Conservation (phyloP, 73 alveolate genomes). For the Blepharisma japonicum region DNA sequence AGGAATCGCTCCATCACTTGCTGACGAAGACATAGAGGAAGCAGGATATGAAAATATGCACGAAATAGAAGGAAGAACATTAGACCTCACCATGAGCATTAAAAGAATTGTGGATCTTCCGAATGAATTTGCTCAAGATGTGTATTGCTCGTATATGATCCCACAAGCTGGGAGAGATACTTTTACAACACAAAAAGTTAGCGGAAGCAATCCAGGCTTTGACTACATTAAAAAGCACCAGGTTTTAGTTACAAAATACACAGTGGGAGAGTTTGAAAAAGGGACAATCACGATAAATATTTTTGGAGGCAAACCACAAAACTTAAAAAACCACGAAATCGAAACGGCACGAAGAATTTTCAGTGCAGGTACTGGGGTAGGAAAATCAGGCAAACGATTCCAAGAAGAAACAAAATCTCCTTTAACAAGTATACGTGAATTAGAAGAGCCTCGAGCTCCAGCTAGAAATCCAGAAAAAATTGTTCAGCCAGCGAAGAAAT, state of each 20-base stretch:
- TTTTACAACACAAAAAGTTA: neutral
- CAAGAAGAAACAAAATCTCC: too few relatives aligned
- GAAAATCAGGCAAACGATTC: too few relatives aligned
- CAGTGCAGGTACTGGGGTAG: too few relatives aligned
- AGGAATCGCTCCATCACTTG: neutral
- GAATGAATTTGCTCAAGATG: constrained; percentile 45
- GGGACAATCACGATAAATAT: neutral
- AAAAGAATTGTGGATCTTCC: constrained; percentile 44
- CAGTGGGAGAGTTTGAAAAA: neutral
- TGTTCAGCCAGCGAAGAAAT: too few relatives aligned
- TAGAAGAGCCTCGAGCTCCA: too few relatives aligned
- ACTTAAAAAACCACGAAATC: neutral
- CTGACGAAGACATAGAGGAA: constrained; percentile 16
- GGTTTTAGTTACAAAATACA: neutral
- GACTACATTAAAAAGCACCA: neutral
- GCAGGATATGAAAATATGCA: constrained; percentile 44
- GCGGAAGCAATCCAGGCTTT: neutral
- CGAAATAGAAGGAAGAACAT: constrained; percentile 49
- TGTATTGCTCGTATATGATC: constrained; percentile 15
- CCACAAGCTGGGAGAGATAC: constrained; percentile 2
- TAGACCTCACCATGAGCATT: constrained; percentile 42
- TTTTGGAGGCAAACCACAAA: neutral
- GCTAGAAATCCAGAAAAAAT: too few relatives aligned
- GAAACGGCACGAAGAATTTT: neutral
- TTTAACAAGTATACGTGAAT: too few relatives aligned